Conservation (phyloP, 2,329 filamentous ascomycete species). For the Venturia oleaginea region DNA sequence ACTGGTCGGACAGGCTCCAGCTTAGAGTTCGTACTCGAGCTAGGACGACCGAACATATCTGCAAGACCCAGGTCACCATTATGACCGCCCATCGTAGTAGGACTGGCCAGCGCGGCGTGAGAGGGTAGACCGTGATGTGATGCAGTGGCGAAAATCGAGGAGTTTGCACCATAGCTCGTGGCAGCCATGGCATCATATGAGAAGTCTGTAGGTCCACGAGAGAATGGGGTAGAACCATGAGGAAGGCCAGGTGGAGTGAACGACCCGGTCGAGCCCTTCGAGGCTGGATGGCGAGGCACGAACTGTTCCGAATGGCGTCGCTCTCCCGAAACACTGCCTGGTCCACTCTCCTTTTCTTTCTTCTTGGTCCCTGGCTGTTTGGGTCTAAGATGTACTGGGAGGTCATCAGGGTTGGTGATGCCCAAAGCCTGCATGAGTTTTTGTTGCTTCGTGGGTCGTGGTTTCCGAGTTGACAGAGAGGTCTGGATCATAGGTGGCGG, state of each 20-base stretch:
- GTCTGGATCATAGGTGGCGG: slow-evolving; percentile 78
- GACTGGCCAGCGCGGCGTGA: not conserved
- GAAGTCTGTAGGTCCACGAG: slow-evolving; percentile 2
- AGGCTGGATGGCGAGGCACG: not conserved
- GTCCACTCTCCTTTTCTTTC: slow-evolving; percentile 3
- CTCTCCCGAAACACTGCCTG: not conserved
- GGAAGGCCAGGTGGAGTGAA: not conserved
- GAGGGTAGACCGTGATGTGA: not conserved
- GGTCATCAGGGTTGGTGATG: slow-evolving; percentile 80
- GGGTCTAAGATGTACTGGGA: slow-evolving; percentile 72
- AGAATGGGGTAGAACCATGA: not conserved
- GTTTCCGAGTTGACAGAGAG: slow-evolving; percentile 88
- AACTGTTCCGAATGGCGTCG: not conserved
- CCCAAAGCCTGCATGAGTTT: slow-evolving; percentile 86
- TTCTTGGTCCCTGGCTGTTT: slow-evolving; percentile 37
- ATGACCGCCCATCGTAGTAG: not conserved
- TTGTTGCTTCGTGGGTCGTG: slow-evolving; percentile 90
- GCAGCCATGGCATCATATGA: slow-evolving; percentile 12
- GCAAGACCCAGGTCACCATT: not conserved
- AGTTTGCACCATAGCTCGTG: not conserved
- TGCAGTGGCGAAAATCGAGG: slow-evolving; percentile 7
- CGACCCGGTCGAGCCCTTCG: not conserved
- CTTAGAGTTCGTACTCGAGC: slow-evolving; percentile 6
- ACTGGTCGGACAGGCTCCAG: not conserved
- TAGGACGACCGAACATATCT: slow-evolving; percentile 11